phyloP scores from a whole-genome alignment of 495 filamentous ascomycete genomes.

The Penicillium lagena region DNA sequence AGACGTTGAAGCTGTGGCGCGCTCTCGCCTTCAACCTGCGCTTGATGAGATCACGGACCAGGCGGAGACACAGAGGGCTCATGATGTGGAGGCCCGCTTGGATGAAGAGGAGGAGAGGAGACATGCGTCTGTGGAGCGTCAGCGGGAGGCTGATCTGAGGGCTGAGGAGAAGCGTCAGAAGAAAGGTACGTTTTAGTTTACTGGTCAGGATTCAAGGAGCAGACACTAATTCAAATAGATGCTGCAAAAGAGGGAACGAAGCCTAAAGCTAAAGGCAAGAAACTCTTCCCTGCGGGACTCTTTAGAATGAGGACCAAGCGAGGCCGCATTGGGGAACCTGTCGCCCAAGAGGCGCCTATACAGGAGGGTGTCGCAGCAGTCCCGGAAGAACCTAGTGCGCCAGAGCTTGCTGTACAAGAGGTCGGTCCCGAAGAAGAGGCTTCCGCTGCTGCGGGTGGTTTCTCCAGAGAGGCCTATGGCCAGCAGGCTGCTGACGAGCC shows the following conservation, averaged over 20 bases:
- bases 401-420: background rate
- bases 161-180: conserved; percentile 40
- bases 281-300: conserved; percentile 8
- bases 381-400: conserved; percentile 4
- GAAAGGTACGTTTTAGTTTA: conserved; percentile 34
- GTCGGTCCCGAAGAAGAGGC: background rate
- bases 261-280: conserved; percentile 16
- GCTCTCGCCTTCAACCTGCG: conserved; percentile 73
- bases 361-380: background rate
- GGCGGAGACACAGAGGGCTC: conserved; percentile 59
- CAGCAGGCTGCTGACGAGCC: background rate
- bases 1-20: conserved; percentile 76
- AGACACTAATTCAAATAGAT: conserved; percentile 36
- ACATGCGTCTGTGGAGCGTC: conserved; percentile 36
- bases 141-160: conserved; percentile 49
- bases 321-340: conserved; percentile 5
- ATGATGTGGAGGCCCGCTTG: conserved; percentile 49
- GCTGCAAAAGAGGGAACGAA: conserved; percentile 26
- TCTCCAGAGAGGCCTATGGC: too few species aligned
- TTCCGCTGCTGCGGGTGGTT: too few species aligned
- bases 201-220: too few species aligned
- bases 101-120: conserved; percentile 47
- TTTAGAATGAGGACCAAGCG: conserved; percentile 26
- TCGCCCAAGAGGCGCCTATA: conserved; percentile 4
- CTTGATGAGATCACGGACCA: conserved; percentile 83